Percentiles rank a stretch among this genome's conserved stretches.
These are phyloP conservation scores for Flammula alnicola DNA, from an alignment of 1,284 basidiomycete species.

Conservation along the genomic window DNA sequence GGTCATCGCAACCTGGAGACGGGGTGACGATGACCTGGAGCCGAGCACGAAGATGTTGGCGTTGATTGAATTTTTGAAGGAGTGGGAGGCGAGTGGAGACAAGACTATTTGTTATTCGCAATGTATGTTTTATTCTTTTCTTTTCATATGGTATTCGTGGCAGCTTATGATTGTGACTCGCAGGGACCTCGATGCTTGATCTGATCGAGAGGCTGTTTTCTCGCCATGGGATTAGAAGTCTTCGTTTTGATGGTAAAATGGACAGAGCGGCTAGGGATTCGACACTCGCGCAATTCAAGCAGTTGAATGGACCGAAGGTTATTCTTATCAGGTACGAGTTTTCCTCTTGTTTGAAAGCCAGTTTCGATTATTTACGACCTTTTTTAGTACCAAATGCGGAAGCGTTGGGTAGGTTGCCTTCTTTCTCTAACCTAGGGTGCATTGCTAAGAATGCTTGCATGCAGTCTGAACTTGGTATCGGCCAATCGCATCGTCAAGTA, in stretches of 20 bases:
- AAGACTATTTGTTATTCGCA: constrained; percentile 75
- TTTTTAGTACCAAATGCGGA: constrained; percentile 61
- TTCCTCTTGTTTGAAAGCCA: not conserved
- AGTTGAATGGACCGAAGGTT: constrained; percentile 56
- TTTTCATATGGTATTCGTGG: not conserved
- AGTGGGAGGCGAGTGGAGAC: constrained; percentile 66
- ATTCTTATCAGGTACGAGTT: constrained; percentile 60
- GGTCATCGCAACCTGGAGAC: constrained; percentile 53
- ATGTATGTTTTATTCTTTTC: constrained; percentile 42
- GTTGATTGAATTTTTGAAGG: constrained; percentile 54
- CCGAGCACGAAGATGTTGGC: constrained; percentile 73
- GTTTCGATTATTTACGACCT: not conserved
- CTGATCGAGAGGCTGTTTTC: constrained; percentile 61
- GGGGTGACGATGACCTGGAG: constrained; percentile 61
- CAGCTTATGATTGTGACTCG: constrained; percentile 2
- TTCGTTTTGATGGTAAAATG: constrained; percentile 73
- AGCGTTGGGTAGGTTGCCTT: constrained; percentile 57
- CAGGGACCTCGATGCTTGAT: constrained; percentile 77
- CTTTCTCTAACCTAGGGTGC: not conserved
- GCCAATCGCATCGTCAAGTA: constrained; percentile 74
- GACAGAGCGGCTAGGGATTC: constrained; percentile 53
- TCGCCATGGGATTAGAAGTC: constrained; percentile 57
- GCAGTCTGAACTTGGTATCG: constrained; percentile 59
- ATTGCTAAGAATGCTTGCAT: constrained; percentile 1
- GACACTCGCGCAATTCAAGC: constrained; percentile 55